A percentile compares a stretch with the other conserved stretches of the same genome.
These are phyloP conservation scores for Rhizodiscina lignyota DNA, from an alignment of 495 filamentous ascomycete genomes.

Conservation along the genomic window DNA sequence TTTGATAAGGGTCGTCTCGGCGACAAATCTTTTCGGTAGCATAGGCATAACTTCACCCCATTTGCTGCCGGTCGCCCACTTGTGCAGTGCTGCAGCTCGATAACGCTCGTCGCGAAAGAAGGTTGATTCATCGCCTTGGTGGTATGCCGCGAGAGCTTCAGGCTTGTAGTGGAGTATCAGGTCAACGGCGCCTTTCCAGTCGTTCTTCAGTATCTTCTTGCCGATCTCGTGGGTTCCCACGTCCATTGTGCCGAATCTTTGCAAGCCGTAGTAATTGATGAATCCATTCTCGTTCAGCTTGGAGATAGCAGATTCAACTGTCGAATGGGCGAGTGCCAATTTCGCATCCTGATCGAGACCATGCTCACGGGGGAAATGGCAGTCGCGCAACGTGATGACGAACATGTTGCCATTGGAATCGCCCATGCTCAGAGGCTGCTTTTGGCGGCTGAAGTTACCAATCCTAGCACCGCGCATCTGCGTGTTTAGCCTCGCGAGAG, in stretches of 20 bases:
- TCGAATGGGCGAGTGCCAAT: constrained; percentile 24
- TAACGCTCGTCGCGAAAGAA: constrained; percentile 42
- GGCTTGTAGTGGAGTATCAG: constrained; percentile 44
- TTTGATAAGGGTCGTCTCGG: constrained; percentile 61
- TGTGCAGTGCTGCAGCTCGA: constrained; percentile 57
- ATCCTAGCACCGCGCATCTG: constrained; percentile 45
- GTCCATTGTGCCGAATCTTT: constrained; percentile 77
- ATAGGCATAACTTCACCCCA: constrained; percentile 39
- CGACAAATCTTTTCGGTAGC: constrained; percentile 67
- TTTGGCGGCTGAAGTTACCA: constrained; percentile 62
- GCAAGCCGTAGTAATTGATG: constrained; percentile 91
- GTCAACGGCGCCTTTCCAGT: constrained; percentile 64
- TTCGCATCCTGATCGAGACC: constrained; percentile 19
- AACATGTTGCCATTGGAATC: constrained; percentile 84
- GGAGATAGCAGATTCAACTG: constrained; percentile 38
- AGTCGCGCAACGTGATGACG: constrained; percentile 73
- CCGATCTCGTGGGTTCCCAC: constrained; percentile 71
- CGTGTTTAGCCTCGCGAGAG: constrained; percentile 44
- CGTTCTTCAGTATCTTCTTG: constrained; percentile 60
- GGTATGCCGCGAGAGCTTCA: constrained; percentile 22
- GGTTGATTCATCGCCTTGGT: constrained; percentile 5
- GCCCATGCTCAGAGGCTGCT: constrained; percentile 57
- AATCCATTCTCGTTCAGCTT: constrained; percentile 52
- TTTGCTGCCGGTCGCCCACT: constrained; percentile 44
- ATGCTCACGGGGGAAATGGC: constrained; percentile 39